Evolutionary conservation across 805 yeast species (phyloP).

Genomic region (Dipodascus geniculatus): DNA sequence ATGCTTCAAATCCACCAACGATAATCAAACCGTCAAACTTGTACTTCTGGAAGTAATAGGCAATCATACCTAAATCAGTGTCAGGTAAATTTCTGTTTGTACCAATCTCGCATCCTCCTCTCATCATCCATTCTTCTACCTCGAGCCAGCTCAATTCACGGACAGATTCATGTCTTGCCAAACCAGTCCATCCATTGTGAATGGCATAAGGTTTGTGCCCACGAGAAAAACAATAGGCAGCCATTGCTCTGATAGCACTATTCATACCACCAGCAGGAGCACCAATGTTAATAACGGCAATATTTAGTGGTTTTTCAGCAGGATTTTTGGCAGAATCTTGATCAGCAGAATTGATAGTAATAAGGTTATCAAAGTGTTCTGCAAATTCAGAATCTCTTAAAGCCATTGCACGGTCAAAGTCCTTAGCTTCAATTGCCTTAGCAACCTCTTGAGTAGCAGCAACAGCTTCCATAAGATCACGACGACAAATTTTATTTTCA

Average conservation of each 20-base stretch:
- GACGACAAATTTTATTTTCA: conserved; percentile 78
- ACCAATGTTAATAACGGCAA: conserved; percentile 86
- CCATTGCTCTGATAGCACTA: conserved; percentile 84
- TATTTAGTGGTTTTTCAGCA: conserved; percentile 46
- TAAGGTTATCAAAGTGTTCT: conserved; percentile 65
- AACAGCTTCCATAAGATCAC: conserved; percentile 85
- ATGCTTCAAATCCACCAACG: conserved; percentile 98
- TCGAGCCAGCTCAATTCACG: conserved; percentile 68
- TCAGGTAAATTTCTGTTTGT: conserved; percentile 85
- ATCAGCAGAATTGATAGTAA: conserved; percentile 56
- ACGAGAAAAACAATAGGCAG: conserved; percentile 72
- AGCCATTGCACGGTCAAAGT: conserved; percentile 77
- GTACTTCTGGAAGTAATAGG: conserved; percentile 85
- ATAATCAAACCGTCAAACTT: conserved; percentile 79
- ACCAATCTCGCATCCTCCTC: conserved; percentile 96
- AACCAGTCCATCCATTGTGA: conserved; percentile 87
- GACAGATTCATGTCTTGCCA: conserved; percentile 80
- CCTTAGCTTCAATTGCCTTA: conserved; percentile 62
- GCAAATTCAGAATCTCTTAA: conserved; percentile 81
- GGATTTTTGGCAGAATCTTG: conserved; percentile 53
- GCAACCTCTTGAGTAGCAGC: conserved; percentile 82
- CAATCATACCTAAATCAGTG: conserved; percentile 76
- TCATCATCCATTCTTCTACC: conserved; percentile 75
- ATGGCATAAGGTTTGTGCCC: conserved; percentile 91
- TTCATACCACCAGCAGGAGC: conserved; percentile 98